Percentiles rank a stretch among this genome's conserved stretches.
These are phyloP conservation scores for Trypanosoma vivax DNA, from an alignment of 208 protist genomes.

Conservation along the genomic window DNA sequence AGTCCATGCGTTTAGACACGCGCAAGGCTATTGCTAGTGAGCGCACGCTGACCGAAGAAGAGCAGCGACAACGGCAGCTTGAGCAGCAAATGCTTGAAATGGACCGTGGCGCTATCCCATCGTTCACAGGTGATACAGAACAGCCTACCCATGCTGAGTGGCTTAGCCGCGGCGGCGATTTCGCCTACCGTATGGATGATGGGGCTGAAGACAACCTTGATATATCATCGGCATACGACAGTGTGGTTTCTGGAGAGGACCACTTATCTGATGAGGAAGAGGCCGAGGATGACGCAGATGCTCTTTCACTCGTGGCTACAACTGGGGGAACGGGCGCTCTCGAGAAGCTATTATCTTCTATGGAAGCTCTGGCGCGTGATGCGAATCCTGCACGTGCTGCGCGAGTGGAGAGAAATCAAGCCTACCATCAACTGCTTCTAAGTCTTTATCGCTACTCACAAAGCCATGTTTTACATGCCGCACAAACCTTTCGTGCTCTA, in stretches of 20 bases:
- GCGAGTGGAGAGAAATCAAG: conserved; percentile 6
- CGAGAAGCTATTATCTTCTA: conserved; percentile 8
- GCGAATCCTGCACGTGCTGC: background rate
- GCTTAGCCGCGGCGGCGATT: conserved; percentile 65
- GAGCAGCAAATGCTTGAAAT: conserved; percentile 38
- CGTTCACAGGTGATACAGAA: conserved; percentile 29
- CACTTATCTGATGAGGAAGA: background rate
- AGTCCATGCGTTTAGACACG: conserved; percentile 50
- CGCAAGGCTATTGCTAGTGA: conserved; percentile 56
- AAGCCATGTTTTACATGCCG: conserved; percentile 41
- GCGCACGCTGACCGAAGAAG: conserved; percentile 54
- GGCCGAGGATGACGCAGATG: conserved; percentile 12
- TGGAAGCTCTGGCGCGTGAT: conserved; percentile 7
- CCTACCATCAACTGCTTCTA: conserved; percentile 31
- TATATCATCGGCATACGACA: conserved; percentile 16
- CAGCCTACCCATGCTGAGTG: conserved; percentile 68
- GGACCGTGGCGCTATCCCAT: conserved; percentile 53
- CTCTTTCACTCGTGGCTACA: conserved; percentile 20
- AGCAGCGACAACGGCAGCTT: conserved; percentile 27
- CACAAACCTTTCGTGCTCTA: conserved; percentile 63
- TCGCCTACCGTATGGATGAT: conserved; percentile 2
- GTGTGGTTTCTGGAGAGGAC: background rate
- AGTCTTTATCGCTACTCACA: conserved; percentile 49
- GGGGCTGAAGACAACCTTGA: conserved; percentile 21
- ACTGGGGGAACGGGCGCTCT: background rate